Conservation (phyloP, 164 flowering plant species). For the Santalum album region DNA sequence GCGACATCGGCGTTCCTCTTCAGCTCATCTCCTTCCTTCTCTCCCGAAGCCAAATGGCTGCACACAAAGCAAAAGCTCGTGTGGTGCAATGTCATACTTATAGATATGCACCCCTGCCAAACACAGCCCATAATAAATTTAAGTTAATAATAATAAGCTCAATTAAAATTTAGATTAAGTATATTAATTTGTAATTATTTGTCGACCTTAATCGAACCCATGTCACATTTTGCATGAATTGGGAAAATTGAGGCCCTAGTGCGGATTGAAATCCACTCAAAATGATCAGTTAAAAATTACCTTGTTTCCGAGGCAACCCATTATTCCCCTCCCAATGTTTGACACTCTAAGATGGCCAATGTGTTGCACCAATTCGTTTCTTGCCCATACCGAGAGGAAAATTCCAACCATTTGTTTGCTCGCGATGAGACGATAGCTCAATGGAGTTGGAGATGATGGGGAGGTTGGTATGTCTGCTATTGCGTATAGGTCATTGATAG, state of each 20-base stretch:
- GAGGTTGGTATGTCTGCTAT: conserved; percentile 10
- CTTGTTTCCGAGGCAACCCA: conserved; percentile 93
- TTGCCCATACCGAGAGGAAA: conserved; percentile 76
- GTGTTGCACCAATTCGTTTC: conserved; percentile 59
- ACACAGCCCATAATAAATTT: no score
- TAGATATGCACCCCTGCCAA: conserved; percentile 83
- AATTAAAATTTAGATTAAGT: no score
- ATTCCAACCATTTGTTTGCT: conserved; percentile 98
- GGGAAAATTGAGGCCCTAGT: no score
- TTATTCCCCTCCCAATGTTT: conserved; percentile 72
- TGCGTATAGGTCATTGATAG: conserved; percentile 22
- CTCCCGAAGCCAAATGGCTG: conserved; percentile 93
- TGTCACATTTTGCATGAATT: no score
- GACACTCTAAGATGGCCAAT: conserved; percentile 73
- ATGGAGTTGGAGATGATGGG: conserved; percentile 12
- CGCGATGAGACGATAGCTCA: conserved; percentile 47
- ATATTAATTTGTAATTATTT: no score
- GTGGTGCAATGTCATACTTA: conserved; percentile 83
- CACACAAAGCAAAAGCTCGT: conserved; percentile 93
- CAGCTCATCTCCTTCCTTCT: conserved; percentile 91
- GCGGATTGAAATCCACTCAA: no score
- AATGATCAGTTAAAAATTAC: conserved; percentile 19
- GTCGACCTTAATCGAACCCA: no score
- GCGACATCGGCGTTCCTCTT: conserved; percentile 72
- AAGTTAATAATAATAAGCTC: no score